Evolutionary conservation across 1,139 yeast species (phyloP).

Genomic region (Wickerhamomyces sp.): DNA sequence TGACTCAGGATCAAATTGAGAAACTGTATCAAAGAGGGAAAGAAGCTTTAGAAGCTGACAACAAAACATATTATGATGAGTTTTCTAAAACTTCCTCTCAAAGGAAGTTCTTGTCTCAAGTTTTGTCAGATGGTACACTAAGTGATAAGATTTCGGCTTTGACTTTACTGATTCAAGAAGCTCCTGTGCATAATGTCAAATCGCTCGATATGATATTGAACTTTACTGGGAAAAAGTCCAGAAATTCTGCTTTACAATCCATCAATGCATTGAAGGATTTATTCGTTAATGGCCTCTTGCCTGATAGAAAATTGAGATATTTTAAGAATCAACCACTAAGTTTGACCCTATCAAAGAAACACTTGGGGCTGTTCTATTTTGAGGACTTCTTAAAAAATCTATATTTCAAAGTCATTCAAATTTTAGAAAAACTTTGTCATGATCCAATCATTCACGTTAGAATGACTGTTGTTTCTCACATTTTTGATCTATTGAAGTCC

Average conservation of each 20-base stretch:
- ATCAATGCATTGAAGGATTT: conserved; percentile 88
- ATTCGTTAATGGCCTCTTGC: conserved; percentile 71
- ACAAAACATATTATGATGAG: conserved; percentile 67
- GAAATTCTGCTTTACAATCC: conserved; percentile 91
- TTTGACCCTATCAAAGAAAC: conserved; percentile 43
- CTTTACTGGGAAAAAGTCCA: conserved; percentile 85
- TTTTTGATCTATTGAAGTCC: conserved; percentile 72
- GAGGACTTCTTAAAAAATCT: conserved; percentile 83
- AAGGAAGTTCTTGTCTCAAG: conserved; percentile 83
- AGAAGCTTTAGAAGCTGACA: conserved; percentile 63
- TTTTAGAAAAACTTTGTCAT: conserved; percentile 55
- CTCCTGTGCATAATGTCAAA: conserved; percentile 85
- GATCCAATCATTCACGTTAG: conserved; percentile 93
- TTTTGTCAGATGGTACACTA: conserved; percentile 88
- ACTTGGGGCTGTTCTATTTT: conserved; percentile 73
- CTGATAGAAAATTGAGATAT: conserved; percentile 76
- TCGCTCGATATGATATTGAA: conserved; percentile 74
- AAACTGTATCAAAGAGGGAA: conserved; percentile 65
- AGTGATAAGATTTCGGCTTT: conserved; percentile 94
- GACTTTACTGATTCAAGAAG: conserved; percentile 88
- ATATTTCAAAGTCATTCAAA: conserved; percentile 75
- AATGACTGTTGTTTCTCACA: conserved; percentile 67
- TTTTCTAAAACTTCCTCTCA: conserved; percentile 80
- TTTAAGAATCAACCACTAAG: conserved; percentile 75
- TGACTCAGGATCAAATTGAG: conserved; percentile 49